These are phyloP conservation scores for Solanum chmielewskii DNA, from an alignment of 257 asterid species.

Conservation along the genomic window DNA sequence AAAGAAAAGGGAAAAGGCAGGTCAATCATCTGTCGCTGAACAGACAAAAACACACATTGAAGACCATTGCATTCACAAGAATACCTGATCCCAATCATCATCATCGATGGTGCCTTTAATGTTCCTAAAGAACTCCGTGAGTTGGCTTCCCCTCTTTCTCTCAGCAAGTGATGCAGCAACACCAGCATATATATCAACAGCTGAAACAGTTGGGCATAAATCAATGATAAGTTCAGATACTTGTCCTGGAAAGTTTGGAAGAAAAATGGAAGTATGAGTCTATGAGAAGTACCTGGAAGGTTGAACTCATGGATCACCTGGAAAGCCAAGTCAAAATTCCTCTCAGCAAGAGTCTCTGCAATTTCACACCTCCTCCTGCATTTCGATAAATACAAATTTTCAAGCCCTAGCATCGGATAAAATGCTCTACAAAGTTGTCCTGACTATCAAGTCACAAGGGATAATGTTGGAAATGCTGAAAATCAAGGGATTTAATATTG, in stretches of 20 bases:
- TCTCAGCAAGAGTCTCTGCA: slow-evolving; percentile 93
- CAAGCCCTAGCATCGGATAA: background rate
- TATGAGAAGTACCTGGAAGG: slow-evolving; percentile 63
- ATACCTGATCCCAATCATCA: slow-evolving; percentile 96
- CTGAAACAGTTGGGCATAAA: slow-evolving; percentile 18
- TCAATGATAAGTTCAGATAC: background rate
- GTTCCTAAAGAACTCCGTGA: slow-evolving; percentile 87
- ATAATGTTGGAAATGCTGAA: background rate
- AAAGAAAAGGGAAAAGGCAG: background rate
- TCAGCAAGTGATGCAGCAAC: slow-evolving; percentile 97
- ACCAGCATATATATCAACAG: slow-evolving; percentile 96
- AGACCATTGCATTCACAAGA: background rate
- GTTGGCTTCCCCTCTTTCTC: slow-evolving; percentile 89
- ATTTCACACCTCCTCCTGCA: slow-evolving; percentile 92
- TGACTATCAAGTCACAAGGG: background rate
- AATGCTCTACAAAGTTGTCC: background rate
- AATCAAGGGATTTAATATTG: background rate
- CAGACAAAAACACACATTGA: background rate
- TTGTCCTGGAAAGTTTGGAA: background rate
- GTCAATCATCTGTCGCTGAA: background rate
- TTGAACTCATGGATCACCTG: slow-evolving; percentile 72
- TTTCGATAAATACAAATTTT: background rate
- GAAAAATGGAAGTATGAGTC: background rate
- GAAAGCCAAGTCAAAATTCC: slow-evolving; percentile 85
- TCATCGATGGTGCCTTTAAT: slow-evolving; percentile 95